These are phyloP conservation scores for Taiozyma sp. DNA, from an alignment of 1,139 yeast species.

Conservation along the genomic window DNA sequence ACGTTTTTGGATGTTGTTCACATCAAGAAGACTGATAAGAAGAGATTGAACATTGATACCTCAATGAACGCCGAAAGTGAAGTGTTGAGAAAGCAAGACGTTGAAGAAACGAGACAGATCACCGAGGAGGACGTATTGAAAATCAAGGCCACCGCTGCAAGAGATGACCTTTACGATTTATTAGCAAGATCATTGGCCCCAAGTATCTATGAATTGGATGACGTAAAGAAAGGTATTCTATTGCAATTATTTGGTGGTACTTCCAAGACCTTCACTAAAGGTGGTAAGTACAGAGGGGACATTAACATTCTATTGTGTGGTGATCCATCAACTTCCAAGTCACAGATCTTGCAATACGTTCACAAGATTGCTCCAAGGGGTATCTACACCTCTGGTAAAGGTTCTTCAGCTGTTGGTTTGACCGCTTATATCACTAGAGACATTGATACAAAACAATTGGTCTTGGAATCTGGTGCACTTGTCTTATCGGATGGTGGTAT, in stretches of 20 bases:
- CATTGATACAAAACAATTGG: slow-evolving; percentile 87
- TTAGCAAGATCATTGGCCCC: slow-evolving; percentile 93
- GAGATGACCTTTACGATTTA: slow-evolving; percentile 83
- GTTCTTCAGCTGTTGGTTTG: slow-evolving; percentile 97
- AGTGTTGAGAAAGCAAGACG: slow-evolving; percentile 42
- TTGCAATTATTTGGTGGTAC: slow-evolving; percentile 95
- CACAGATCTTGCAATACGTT: slow-evolving; percentile 89
- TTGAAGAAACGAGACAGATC: slow-evolving; percentile 68
- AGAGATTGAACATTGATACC: slow-evolving; percentile 74
- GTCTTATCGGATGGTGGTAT: slow-evolving; percentile 98
- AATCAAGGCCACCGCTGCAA: slow-evolving; percentile 54
- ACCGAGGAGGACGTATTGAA: slow-evolving; percentile 62
- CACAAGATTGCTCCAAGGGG: slow-evolving; percentile 98
- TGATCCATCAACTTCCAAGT: slow-evolving; percentile 96
- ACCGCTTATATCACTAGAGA: slow-evolving; percentile 97
- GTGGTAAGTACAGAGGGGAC: slow-evolving; percentile 96
- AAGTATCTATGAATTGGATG: slow-evolving; percentile 91
- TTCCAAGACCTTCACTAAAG: slow-evolving; percentile 79
- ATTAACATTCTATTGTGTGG: slow-evolving; percentile 89
- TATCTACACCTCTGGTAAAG: slow-evolving; percentile 96
- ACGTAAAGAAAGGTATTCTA: slow-evolving; percentile 90
- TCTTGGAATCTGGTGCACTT: slow-evolving; percentile 92
- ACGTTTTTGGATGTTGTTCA: slow-evolving; percentile 95
- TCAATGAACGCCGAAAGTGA: slow-evolving; percentile 59
- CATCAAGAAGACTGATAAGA: slow-evolving; percentile 77